Evolutionary conservation across 2,329 filamentous ascomycete species (phyloP).

Genomic region (Monosporascus sp.): DNA sequence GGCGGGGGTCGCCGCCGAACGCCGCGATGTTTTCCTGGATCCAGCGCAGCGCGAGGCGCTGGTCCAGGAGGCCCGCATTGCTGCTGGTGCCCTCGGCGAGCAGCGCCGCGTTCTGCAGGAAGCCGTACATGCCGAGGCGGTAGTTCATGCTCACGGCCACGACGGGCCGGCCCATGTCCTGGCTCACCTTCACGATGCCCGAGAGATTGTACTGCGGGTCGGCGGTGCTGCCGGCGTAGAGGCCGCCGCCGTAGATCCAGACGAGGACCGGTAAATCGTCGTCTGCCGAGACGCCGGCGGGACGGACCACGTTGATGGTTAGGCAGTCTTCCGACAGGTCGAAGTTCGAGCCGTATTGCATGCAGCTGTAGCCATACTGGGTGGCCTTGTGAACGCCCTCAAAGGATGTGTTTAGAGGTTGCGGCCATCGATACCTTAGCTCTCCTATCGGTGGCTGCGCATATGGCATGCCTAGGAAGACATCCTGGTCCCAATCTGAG

Average conservation of each 20-base stretch:
- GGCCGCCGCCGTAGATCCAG: constrained; percentile 58
- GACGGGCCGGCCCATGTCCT: constrained; percentile 47
- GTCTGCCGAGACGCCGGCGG: constrained; percentile 23
- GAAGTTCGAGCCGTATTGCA: constrained; percentile 39
- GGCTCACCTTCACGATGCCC: constrained; percentile 52
- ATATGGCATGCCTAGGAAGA: constrained; percentile 35
- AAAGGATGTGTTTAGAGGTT: constrained; percentile 34
- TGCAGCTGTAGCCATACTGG: constrained; percentile 39
- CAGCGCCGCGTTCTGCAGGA: constrained; percentile 42
- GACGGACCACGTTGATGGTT: constrained; percentile 37
- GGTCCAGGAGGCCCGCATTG: constrained; percentile 46
- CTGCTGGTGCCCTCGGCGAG: constrained; percentile 38
- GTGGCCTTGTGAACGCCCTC: constrained; percentile 34
- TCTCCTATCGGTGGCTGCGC: constrained; percentile 33
- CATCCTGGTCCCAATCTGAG: constrained; percentile 32
- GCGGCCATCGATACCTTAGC: constrained; percentile 32
- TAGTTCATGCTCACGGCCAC: constrained; percentile 52
- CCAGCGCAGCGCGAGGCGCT: constrained; percentile 45
- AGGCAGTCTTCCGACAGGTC: constrained; percentile 46
- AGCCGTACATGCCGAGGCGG: constrained; percentile 48
- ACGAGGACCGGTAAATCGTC: constrained; percentile 35
- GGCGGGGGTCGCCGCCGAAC: constrained; percentile 43
- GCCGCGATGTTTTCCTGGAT: constrained; percentile 48
- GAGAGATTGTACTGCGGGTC: constrained; percentile 61
- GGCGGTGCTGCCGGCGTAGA: constrained; percentile 43